These are phyloP conservation scores for Vitis hybrid DNA, from an alignment of 177 flowering plant species.

Conservation along the genomic window DNA sequence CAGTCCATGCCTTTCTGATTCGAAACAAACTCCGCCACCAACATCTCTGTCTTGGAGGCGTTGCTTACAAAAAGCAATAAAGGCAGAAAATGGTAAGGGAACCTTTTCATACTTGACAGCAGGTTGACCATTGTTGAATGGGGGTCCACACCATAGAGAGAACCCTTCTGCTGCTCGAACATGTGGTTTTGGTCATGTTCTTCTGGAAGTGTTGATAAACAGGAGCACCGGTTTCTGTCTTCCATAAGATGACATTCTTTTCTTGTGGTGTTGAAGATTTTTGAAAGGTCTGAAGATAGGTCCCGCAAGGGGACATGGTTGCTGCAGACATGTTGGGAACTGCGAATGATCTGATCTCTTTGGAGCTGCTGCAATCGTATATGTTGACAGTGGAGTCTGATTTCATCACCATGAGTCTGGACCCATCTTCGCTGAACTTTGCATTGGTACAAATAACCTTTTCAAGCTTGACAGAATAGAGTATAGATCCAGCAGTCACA, in stretches of 20 bases:
- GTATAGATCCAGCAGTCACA: constrained; percentile 82
- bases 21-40: constrained; percentile 17
- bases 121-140: constrained; percentile 69
- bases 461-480: constrained; percentile 52
- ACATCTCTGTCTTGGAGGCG: constrained; percentile 18
- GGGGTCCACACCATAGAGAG: constrained; percentile 84
- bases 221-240: too few relatives aligned
- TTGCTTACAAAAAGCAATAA: constrained; percentile 62
- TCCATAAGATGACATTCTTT: too few relatives aligned
- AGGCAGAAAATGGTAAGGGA: constrained; percentile 68
- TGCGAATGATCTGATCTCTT: too few relatives aligned
- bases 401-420: too few relatives aligned
- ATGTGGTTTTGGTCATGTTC: constrained; percentile 76
- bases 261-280: too few relatives aligned
- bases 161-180: constrained; percentile 83
- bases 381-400: too few relatives aligned
- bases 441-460: too few relatives aligned
- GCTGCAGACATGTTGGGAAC: too few relatives aligned
- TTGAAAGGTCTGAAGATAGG: too few relatives aligned
- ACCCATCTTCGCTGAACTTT: too few relatives aligned
- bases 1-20: constrained; percentile 2
- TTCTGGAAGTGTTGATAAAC: constrained; percentile 48
- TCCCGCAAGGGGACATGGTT: too few relatives aligned
- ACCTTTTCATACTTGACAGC: constrained; percentile 69
- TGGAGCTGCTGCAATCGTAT: too few relatives aligned